These are phyloP conservation scores for Lagenidium sp. DNA, from an alignment of 352 stramenopile species.

Conservation along the genomic window DNA sequence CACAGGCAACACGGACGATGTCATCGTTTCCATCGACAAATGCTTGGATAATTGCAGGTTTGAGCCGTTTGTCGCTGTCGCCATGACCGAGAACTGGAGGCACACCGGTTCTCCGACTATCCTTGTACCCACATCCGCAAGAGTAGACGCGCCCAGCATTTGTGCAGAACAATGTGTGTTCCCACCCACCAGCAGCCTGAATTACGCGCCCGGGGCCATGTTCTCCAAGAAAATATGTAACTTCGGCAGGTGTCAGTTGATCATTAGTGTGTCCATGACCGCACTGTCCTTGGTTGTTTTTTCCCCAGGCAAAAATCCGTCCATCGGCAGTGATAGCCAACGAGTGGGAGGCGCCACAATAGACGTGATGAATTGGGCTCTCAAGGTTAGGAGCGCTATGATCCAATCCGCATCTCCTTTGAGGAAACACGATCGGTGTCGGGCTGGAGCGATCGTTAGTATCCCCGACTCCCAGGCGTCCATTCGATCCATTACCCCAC, in stretches of 20 bases:
- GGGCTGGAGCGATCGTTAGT: constrained; percentile 56
- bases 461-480: constrained; percentile 70
- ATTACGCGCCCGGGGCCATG: constrained; percentile 33
- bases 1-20: constrained; percentile 54
- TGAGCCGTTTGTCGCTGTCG: constrained; percentile 55
- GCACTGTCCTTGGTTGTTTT: constrained; percentile 84
- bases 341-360: constrained; percentile 71
- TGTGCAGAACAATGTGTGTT: constrained; percentile 73
- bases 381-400: neutral
- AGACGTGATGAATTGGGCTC: constrained; percentile 30
- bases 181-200: constrained; percentile 63
- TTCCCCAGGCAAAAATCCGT: constrained; percentile 55
- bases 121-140: constrained; percentile 77
- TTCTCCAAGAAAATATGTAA: constrained; percentile 43
- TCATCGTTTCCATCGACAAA: constrained; percentile 51
- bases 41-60: constrained; percentile 36
- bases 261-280: constrained; percentile 74
- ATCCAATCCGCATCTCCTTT: constrained; percentile 4
- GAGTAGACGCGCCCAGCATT: constrained; percentile 58
- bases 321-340: constrained; percentile 52
- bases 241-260: constrained; percentile 40
- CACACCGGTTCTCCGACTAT: constrained; percentile 67
- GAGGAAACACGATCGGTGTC: constrained; percentile 16
- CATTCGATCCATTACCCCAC: constrained; percentile 85
- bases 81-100: constrained; percentile 74